phyloP scores from a whole-genome alignment of 2,329 filamentous ascomycete genomes.

The Aspergillus viridinutans region DNA sequence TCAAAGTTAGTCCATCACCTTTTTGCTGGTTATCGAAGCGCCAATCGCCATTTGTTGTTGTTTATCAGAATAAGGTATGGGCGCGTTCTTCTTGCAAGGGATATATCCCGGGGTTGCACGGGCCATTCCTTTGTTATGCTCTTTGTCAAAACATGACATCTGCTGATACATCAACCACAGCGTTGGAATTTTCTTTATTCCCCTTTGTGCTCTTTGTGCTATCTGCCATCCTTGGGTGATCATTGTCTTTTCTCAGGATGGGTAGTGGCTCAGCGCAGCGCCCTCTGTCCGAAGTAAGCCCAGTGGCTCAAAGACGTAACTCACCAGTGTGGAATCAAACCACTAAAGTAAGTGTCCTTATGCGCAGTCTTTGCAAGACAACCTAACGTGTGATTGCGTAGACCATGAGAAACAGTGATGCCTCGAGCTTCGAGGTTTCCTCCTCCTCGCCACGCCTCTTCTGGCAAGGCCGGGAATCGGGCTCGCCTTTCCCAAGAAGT shows the following conservation, averaged over 20 bases:
- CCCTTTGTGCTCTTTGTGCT: slow-evolving; percentile 10
- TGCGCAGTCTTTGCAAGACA: background rate
- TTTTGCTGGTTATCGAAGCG: slow-evolving; percentile 10
- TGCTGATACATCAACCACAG: slow-evolving; percentile 13
- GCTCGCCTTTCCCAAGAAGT: slow-evolving; percentile 60
- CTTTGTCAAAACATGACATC: slow-evolving; percentile 7
- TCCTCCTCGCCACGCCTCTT: slow-evolving; percentile 77
- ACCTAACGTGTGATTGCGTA: slow-evolving; percentile 49
- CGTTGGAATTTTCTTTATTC: slow-evolving; percentile 12
- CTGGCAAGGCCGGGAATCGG: slow-evolving; percentile 75
- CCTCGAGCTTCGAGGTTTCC: slow-evolving; percentile 61
- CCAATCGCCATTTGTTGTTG: slow-evolving; percentile 12
- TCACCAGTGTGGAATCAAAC: slow-evolving; percentile 83
- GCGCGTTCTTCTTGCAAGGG: slow-evolving; percentile 18
- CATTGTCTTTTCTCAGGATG: slow-evolving; percentile 47
- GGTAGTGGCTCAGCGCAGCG: slow-evolving; percentile 57
- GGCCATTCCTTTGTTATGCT: slow-evolving; percentile 1
- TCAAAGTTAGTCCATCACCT: slow-evolving; percentile 1
- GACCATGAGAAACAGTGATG: slow-evolving; percentile 65
- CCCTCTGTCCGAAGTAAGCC: slow-evolving; percentile 84
- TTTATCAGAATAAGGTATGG: slow-evolving; percentile 19
- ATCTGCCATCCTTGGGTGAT: slow-evolving; percentile 1
- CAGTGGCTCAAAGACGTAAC: slow-evolving; percentile 80
- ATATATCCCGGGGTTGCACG: slow-evolving; percentile 5
- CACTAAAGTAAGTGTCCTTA: slow-evolving; percentile 56